phyloP scores from a whole-genome alignment of 768 basidiomycete genomes.

The Termitomyces sp. region DNA sequence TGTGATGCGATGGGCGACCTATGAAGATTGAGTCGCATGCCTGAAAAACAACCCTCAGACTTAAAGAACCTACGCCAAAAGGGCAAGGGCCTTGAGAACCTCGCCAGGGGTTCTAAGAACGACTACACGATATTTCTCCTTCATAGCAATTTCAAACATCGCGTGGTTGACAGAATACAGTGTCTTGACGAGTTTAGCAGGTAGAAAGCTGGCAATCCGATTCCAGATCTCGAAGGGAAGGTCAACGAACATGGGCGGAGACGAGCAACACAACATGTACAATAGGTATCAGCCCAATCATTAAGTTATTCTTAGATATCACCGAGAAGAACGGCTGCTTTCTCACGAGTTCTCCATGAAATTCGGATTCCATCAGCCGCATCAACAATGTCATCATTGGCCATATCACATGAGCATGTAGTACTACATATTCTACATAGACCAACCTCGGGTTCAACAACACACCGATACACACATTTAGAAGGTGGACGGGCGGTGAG shows the following conservation, averaged over 20 bases:
- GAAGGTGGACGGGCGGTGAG: constrained; percentile 73
- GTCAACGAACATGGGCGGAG: background rate
- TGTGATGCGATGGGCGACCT: background rate
- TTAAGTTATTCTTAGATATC: background rate
- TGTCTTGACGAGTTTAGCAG: background rate
- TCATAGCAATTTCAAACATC: constrained; percentile 14
- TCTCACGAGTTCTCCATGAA: background rate
- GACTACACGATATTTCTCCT: constrained; percentile 14
- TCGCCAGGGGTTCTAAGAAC: background rate
- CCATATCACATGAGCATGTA: constrained; percentile 12
- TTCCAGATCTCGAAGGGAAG: constrained; percentile 6
- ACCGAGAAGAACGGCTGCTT: background rate
- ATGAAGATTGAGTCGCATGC: background rate
- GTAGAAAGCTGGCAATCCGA: constrained; percentile 3
- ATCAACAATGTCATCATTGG: constrained; percentile 16
- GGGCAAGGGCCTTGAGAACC: background rate
- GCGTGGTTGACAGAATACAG: constrained; percentile 7
- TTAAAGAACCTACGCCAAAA: background rate
- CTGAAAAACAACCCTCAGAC: background rate
- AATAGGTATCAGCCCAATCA: background rate
- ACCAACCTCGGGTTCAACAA: background rate
- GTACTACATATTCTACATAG: constrained; percentile 13
- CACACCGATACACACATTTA: constrained; percentile 19
- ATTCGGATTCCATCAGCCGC: constrained; percentile 4
- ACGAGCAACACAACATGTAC: background rate